A percentile compares a stretch with the other conserved stretches of the same genome.
Conservation (phyloP, 176 grass and related monocot species). For the Saccharum officinarum region DNA sequence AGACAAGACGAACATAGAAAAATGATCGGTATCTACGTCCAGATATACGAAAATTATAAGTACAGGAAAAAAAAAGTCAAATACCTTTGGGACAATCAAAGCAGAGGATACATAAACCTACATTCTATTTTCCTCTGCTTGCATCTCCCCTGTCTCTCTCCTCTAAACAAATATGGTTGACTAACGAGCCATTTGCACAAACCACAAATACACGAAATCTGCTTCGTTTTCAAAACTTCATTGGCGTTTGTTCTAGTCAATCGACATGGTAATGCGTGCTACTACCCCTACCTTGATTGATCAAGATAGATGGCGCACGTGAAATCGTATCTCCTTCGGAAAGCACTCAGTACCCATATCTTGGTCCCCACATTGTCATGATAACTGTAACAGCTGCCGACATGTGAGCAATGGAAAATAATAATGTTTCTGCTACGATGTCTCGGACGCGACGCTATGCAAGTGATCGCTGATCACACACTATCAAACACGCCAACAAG, state of each 20-base stretch:
- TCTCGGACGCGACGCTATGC: no score
- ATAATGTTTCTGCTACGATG: no score
- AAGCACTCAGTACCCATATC: background rate
- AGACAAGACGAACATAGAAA: background rate
- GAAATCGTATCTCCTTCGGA: background rate
- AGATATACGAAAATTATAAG: background rate
- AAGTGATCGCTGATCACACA: no score
- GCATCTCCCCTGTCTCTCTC: background rate
- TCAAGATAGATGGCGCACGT: background rate
- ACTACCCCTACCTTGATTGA: background rate
- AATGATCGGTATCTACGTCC: background rate
- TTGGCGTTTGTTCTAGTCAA: background rate
- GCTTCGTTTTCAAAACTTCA: background rate
- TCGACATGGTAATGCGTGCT: background rate
- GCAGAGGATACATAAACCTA: background rate
- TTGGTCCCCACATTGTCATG: background rate
- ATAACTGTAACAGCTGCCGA: background rate
- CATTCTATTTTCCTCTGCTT: background rate
- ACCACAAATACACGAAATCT: background rate
- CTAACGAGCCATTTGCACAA: background rate
- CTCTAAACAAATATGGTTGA: background rate
- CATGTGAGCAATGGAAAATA: background rate
- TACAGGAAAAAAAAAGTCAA: background rate
- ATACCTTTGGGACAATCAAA: background rate
- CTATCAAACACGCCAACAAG: no score